Base-by-base conservation (phyloP, 768 basidiomycete species). In the Mycena haematopus region DNA sequence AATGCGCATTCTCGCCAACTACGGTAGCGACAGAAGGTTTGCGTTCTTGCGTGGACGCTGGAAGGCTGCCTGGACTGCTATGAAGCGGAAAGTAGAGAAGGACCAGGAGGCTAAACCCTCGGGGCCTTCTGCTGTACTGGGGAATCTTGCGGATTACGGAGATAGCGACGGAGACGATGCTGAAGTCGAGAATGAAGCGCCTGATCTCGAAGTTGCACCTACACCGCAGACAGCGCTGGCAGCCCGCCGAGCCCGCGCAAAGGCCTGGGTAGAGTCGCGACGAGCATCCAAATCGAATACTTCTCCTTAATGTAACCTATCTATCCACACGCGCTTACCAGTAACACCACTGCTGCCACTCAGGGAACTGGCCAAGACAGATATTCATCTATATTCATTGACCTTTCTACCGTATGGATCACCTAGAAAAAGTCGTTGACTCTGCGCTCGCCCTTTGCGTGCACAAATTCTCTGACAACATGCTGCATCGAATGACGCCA, bases 1-100 rank as follows among this genome's bases (percentile, higher is more conserved):
- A 73, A 87, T 95, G 82, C 85, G 94, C 7, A 95, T 97, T 68
- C 78, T 96, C 17, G 89, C 95, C 11, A 94, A 96, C 68, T 85
- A 96, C 69, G 90, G 92, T 0, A 77, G 80, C 14, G 93, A 96
- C 72, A 77, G 79, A 47, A 83, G 91, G 7, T 96, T 97, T 70
- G 85, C 88, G 1, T 96, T 96, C 73, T 74, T 96, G 47, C 82
- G 87, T 35, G 94, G 94, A 2, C 78, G 91, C 24, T 95, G 91
- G 88, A 79, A 80, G 57, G 75, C 75, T 2, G 78, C 82, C 5
- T 96, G 94, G 94, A 75, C 75, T 31, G 69, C 75, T 1, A 74
- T 82, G 25, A 89, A 89, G 68, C 81, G 74, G 24, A 82, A 79
- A 52, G 79, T 75, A 6, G 79, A 77, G 35, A 63, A 60, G 47